Conservation (phyloP, 2,329 filamentous ascomycete genomes). For the Claviceps fusiformis region DNA sequence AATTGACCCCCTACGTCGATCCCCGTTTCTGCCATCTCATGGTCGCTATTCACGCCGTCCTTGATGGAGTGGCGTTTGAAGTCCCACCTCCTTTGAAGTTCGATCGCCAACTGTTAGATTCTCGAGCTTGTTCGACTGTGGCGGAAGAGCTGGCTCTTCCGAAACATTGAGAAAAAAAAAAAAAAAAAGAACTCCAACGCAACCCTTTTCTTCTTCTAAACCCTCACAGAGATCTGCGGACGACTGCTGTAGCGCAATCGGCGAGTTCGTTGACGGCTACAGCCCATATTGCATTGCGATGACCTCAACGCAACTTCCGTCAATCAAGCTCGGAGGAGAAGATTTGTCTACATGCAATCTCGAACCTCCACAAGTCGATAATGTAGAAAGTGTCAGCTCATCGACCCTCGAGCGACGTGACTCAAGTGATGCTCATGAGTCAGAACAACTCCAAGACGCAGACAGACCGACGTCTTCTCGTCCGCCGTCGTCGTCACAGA, state of each 20-base stretch:
- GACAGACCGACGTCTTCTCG: constrained; percentile 8
- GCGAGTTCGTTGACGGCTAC: background rate
- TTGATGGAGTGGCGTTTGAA: constrained; percentile 1
- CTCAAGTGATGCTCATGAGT: background rate
- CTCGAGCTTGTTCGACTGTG: background rate
- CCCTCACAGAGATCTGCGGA: background rate
- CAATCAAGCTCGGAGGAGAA: constrained; percentile 15
- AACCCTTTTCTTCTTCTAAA: background rate
- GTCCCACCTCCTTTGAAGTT: background rate
- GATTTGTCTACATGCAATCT: constrained; percentile 18
- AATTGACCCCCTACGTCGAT: background rate
- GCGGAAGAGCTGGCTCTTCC: background rate
- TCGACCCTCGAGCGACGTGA: background rate
- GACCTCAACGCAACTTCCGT: constrained; percentile 16
- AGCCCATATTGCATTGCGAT: constrained; percentile 8
- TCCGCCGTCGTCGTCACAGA: constrained; percentile 7
- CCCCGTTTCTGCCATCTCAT: background rate
- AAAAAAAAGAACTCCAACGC: background rate
- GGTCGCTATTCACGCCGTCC: background rate
- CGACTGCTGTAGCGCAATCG: background rate
- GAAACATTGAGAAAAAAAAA: background rate
- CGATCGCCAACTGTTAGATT: background rate
- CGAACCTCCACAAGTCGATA: constrained; percentile 11
- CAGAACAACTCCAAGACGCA: background rate
- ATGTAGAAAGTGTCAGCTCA: background rate